Base-by-base conservation (phyloP, 345 rosid genomes). In the Gossypium sturtianum region DNA sequence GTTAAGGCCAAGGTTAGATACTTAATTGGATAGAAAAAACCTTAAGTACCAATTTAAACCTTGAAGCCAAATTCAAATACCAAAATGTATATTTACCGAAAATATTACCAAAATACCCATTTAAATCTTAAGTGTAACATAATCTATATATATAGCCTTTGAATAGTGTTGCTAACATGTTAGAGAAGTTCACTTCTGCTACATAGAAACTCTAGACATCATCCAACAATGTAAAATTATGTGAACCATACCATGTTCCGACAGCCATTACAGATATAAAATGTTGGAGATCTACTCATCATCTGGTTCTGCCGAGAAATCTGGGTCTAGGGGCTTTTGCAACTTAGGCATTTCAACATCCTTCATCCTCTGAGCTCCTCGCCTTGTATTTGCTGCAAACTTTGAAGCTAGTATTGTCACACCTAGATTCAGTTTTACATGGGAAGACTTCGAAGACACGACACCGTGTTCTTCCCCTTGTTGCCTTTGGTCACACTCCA, bases 281-380 rank as follows among this genome's bases (percentile, higher is more conserved):
- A 38, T 6, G 10, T 62, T 29, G 59, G 38, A 70, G 70, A 70
- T 66, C 76, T 83, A 84, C 25, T 84, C 86, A 48, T 78, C 87
- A 70, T 83, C 85, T 25, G 82, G 78, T 59, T 89, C 94, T 15
- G 83, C 84, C 4, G 92, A 87, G 79, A 94, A 94, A 78, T 92
- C 94, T 0, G 98, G 98, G 25, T 94, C 98, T 59, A 87, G 89
- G 1, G 98, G 98, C 81, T 94, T 94, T 69, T 57, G 92, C 53
- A 92, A 82, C 83, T 88, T 94, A 2, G 85, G 91, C 92, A 94
- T 77, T 48, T 81, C 87, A 4, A 83, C 84, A 19, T 84, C 89
- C 71, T 88, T 92, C 67, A 83, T 53, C 85, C 87, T 94, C 78
- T 86, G 91, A 67, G 86, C 85, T n/a, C 95, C 90, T 71, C 88